phyloP scores from a whole-genome alignment of 2,329 filamentous ascomycete genomes.

The Alternaria angustiovoidea region DNA sequence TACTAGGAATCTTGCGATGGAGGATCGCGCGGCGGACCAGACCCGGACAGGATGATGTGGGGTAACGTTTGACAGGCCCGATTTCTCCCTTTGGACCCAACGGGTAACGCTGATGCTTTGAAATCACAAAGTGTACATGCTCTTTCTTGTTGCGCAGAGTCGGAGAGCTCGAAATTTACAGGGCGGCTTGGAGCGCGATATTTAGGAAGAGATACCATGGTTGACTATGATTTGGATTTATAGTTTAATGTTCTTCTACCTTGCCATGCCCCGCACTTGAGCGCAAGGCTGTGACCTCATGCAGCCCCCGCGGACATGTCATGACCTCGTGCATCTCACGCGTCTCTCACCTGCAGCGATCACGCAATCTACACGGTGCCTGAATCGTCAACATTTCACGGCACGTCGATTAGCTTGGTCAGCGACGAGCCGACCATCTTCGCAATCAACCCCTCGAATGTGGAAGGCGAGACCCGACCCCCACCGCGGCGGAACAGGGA shows the following conservation, averaged over 20 bases:
- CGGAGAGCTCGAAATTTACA: neutral
- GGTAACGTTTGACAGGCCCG: conserved; percentile 14
- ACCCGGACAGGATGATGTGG: conserved; percentile 21
- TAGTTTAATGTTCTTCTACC: conserved; percentile 2
- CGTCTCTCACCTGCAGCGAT: conserved; percentile 20
- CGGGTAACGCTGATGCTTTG: conserved; percentile 14
- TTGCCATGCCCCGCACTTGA: conserved; percentile 16
- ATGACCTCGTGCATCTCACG: conserved; percentile 21
- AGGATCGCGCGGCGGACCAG: conserved; percentile 15
- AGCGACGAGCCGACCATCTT: conserved; percentile 18
- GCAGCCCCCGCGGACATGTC: conserved; percentile 25
- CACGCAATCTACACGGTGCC: conserved; percentile 15
- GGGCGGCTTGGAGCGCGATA: conserved; percentile 4
- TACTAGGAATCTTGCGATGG: conserved; percentile 34
- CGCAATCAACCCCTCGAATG: conserved; percentile 25
- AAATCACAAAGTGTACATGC: conserved; percentile 6
- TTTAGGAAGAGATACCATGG: conserved; percentile 23
- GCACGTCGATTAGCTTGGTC: conserved; percentile 9
- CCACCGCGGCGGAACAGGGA: conserved; percentile 27
- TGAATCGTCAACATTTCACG: conserved; percentile 3
- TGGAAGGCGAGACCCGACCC: conserved; percentile 32
- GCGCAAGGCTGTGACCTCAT: conserved; percentile 25
- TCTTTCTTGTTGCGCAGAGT: neutral
- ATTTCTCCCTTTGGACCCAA: conserved; percentile 2
- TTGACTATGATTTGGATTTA: conserved; percentile 4